Percentiles rank a stretch among this genome's conserved stretches.
Conservation (phyloP, 2,329 filamentous ascomycete genomes). For the Monosporascus sp. region DNA sequence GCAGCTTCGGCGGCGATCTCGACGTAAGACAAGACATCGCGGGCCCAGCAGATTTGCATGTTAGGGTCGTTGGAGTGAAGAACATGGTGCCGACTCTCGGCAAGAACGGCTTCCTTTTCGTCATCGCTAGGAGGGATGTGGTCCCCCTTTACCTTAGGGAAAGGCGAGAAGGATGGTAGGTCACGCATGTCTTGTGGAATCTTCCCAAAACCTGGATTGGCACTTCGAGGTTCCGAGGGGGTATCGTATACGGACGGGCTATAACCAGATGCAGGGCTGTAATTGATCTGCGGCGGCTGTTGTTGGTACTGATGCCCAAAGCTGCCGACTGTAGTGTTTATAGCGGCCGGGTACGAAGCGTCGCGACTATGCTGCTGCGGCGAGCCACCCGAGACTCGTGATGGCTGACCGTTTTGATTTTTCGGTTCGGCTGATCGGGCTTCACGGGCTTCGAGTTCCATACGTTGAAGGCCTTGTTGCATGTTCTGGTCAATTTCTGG, state of each 20-base stretch:
- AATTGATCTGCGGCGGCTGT: conserved; percentile 24
- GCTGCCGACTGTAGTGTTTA: conserved; percentile 23
- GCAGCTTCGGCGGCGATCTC: conserved; percentile 77
- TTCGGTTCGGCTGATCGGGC: conserved; percentile 46
- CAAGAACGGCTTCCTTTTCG: conserved; percentile 84
- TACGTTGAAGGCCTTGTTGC: conserved; percentile 85
- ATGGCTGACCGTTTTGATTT: conserved; percentile 24
- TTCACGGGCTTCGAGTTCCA: conserved; percentile 77
- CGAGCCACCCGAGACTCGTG: conserved; percentile 20
- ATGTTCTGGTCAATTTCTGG: conserved; percentile 95
- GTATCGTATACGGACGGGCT: conserved; percentile 33
- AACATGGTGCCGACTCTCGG: conserved; percentile 76
- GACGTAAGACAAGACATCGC: conserved; percentile 84
- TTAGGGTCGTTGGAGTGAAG: conserved; percentile 91
- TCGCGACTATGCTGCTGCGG: conserved; percentile 33
- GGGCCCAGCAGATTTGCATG: conserved; percentile 95
- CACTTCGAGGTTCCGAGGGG: conserved; percentile 34
- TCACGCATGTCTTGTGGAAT: conserved; percentile 40
- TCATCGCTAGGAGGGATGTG: conserved; percentile 93
- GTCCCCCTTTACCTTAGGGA: conserved; percentile 78
- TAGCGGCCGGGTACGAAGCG: conserved; percentile 35
- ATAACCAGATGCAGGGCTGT: conserved; percentile 28
- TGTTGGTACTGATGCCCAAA: conserved; percentile 26
- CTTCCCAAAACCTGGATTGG: conserved; percentile 31
- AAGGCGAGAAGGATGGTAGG: conserved; percentile 80